These are phyloP conservation scores for Delphinella strobiligena DNA, from an alignment of 2,329 filamentous ascomycete genomes.

Conservation along the genomic window DNA sequence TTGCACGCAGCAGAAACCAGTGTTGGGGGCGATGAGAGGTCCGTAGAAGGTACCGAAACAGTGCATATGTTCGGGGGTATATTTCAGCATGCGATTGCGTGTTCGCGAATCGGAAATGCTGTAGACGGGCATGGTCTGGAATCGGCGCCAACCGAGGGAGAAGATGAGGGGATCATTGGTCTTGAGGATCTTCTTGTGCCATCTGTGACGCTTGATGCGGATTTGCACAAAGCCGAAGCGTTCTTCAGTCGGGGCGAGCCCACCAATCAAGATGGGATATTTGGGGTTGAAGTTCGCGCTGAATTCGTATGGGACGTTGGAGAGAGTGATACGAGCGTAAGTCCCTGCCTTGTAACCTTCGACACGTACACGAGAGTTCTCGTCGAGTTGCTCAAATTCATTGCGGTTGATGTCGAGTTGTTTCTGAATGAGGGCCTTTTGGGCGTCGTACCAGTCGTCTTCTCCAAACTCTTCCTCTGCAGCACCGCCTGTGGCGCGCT, in stretches of 20 bases:
- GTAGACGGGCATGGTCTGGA: conserved; percentile 87
- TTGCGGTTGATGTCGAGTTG: conserved; percentile 93
- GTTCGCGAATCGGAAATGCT: conserved; percentile 89
- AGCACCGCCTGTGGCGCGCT: conserved; percentile 51
- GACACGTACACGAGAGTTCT: conserved; percentile 66
- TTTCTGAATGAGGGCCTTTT: conserved; percentile 90
- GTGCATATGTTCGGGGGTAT: conserved; percentile 98
- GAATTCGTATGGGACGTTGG: conserved; percentile 85
- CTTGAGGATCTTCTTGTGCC: conserved; percentile 99
- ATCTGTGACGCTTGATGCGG: conserved; percentile 90
- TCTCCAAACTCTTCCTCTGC: conserved; percentile 77
- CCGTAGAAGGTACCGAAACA: conserved; percentile 95
- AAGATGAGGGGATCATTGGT: conserved; percentile 96
- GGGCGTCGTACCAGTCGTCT: conserved; percentile 96
- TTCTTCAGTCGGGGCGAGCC: conserved; percentile 86
- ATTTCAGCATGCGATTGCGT: conserved; percentile 95
- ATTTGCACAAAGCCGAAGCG: conserved; percentile 92
- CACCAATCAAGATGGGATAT: conserved; percentile 77
- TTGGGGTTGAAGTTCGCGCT: conserved; percentile 68
- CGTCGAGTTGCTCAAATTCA: conserved; percentile 81
- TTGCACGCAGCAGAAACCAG: conserved; percentile 88
- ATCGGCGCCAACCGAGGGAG: conserved; percentile 89
- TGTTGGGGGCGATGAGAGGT: conserved; percentile 88
- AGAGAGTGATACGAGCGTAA: conserved; percentile 82
- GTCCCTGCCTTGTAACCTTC: conserved; percentile 88